Conservation (phyloP, 2,329 filamentous ascomycete genomes). For the Aspergillus sp. region DNA sequence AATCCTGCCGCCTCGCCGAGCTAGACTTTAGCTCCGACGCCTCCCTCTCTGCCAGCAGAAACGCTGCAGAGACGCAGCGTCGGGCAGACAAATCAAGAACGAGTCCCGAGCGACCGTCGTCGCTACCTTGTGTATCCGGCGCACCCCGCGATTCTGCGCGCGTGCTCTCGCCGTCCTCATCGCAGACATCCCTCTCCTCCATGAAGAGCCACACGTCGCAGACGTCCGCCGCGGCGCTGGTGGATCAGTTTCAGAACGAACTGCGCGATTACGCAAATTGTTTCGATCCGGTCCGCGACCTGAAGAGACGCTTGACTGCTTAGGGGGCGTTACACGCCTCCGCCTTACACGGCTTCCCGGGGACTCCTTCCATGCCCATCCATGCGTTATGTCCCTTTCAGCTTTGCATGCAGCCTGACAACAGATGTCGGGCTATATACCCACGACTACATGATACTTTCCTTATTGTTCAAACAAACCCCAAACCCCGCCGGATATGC, state of each 20-base stretch:
- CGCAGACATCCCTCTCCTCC: slow-evolving; percentile 79
- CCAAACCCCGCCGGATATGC: too few relatives aligned
- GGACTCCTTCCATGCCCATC: too few relatives aligned
- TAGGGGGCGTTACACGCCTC: slow-evolving; percentile 6
- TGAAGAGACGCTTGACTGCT: slow-evolving; percentile 39
- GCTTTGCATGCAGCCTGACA: too few relatives aligned
- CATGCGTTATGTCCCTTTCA: too few relatives aligned
- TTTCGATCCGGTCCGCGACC: slow-evolving; percentile 73
- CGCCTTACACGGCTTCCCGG: too few relatives aligned
- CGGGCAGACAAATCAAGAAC: too few relatives aligned
- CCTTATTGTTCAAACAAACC: too few relatives aligned
- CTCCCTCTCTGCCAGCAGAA: slow-evolving; percentile 14
- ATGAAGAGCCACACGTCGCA: slow-evolving; percentile 62
- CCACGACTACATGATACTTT: too few relatives aligned
- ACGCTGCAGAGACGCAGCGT: slow-evolving; percentile 8
- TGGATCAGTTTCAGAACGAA: slow-evolving; percentile 74
- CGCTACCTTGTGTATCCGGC: too few relatives aligned
- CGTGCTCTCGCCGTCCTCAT: slow-evolving; percentile 61
- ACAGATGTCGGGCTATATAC: too few relatives aligned
- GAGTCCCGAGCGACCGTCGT: too few relatives aligned
- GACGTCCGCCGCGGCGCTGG: slow-evolving; percentile 49
- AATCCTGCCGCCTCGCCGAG: slow-evolving; percentile 84
- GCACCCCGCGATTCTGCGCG: slow-evolving; percentile 10
- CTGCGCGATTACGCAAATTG: slow-evolving; percentile 82
- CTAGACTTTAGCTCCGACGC: slow-evolving; percentile 59